A percentile compares a stretch with the other conserved stretches of the same genome.
Conservation (phyloP, 768 basidiomycete species). For the Suillus hirtellus region DNA sequence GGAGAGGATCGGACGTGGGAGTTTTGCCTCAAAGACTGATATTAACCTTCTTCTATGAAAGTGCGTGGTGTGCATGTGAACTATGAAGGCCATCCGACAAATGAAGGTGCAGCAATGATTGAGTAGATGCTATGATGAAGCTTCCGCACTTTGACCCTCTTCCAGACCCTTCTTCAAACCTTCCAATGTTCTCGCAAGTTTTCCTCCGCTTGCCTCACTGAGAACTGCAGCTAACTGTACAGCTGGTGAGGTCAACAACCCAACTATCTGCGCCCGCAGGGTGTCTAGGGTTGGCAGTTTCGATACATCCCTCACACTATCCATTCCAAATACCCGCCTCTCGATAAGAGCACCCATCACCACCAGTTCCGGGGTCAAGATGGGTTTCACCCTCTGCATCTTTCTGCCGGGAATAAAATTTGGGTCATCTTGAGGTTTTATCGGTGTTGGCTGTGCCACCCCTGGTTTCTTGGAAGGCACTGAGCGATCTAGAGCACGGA, state of each 20-base stretch:
- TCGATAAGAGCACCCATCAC: slow-evolving; percentile 83
- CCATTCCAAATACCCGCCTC: slow-evolving; percentile 62
- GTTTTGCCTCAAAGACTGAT: slow-evolving; percentile 54
- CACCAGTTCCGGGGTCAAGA: slow-evolving; percentile 62
- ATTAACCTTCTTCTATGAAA: slow-evolving; percentile 4
- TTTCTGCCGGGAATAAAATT: slow-evolving; percentile 67
- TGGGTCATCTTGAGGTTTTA: slow-evolving; percentile 58
- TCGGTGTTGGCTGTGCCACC: slow-evolving; percentile 51
- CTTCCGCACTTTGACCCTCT: slow-evolving; percentile 37
- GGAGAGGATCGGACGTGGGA: slow-evolving; percentile 90
- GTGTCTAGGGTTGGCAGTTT: slow-evolving; percentile 78
- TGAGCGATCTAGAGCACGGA: slow-evolving; percentile 64
- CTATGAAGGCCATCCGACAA: slow-evolving; percentile 12
- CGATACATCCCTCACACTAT: slow-evolving; percentile 61
- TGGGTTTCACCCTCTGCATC: slow-evolving; percentile 56
- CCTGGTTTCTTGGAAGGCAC: slow-evolving; percentile 60
- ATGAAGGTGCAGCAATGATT: background rate
- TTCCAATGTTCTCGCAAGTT: slow-evolving; percentile 69
- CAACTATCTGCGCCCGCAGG: slow-evolving; percentile 81
- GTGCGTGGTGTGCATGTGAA: slow-evolving; percentile 3
- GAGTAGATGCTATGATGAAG: slow-evolving; percentile 22
- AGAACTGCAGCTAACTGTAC: slow-evolving; percentile 72
- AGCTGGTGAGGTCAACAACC: slow-evolving; percentile 74
- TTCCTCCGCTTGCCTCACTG: slow-evolving; percentile 67
- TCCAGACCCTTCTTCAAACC: slow-evolving; percentile 71